Evolutionary conservation across 768 basidiomycete genomes (phyloP), one percentile per base, ranked within the genome.

Genomic region (Auricularia sp.): DNA sequence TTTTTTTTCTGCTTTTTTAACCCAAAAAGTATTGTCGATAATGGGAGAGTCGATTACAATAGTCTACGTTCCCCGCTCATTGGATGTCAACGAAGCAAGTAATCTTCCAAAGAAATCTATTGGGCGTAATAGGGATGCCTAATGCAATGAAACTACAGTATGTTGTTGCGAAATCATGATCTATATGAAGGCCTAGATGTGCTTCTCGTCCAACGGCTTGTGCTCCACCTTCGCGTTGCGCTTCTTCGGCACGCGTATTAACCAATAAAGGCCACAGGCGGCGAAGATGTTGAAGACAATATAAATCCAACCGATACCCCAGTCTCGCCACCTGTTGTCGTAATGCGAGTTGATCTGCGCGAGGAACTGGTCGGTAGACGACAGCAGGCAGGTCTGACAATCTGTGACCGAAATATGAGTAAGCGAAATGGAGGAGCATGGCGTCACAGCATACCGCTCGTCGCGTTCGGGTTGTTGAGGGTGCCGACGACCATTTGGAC

Each of bases 321-420:
- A 59, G 56, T 59, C 56, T 21, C 56, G 56, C 56, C 56, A 59
- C 24, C 56, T 21, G 56, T 59, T 59, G 24, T 14, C 56, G 56
- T 59, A 59, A 18, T 35, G 24, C 24, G 56, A 6, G 56, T 59
- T 59, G 29, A 59, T 29, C 8, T 10, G 24, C 24, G 56, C 74
- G 62, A 90, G 74, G 77, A 83, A 89, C 51, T 79, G 71, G 71
- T 91, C 86, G 0, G 87, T 84, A 0, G 79, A 80, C n/a, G 77
- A 70, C 45, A 79, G 77, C 3, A 83, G 72, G 70, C 91, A 93
- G 72, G 82, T 87, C 21, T 77, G 65, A 71, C 88, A 90, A 54
- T 71, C 73, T n/a, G 73, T 65, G 0, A 42, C 39, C 8, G 39
- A 42, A 42, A 14, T 7, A 42, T 42, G 13, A 42, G 39, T 42